Conservation (phyloP, 352 stramenopile genomes). For the Phytophthora cactorum region DNA sequence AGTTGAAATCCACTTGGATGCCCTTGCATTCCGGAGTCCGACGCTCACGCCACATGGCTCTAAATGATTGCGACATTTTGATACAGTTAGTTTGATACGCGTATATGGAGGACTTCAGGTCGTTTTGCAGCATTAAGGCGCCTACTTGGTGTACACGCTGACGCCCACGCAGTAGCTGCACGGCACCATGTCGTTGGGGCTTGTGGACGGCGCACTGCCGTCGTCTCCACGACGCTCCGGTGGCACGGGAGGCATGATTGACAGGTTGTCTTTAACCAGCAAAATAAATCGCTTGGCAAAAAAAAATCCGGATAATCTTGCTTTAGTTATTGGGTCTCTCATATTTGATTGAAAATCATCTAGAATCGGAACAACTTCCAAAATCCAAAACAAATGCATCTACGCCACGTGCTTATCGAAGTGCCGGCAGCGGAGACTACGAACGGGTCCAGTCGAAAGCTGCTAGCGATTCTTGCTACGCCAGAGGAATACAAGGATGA, state of each 20-base stretch:
- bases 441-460: constrained; percentile 18
- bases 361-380: neutral
- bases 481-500: constrained; percentile 7
- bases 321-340: neutral
- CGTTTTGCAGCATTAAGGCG: neutral
- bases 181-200: constrained; percentile 9
- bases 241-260: constrained; percentile 31
- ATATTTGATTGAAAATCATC: neutral
- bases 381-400: constrained; percentile 13
- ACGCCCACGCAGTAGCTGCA: constrained; percentile 71
- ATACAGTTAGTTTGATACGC: neutral
- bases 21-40: constrained; percentile 60
- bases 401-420: constrained; percentile 24
- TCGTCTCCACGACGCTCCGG: constrained; percentile 29
- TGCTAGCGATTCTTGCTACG: constrained; percentile 33
- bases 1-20: constrained; percentile 49
- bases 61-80: constrained; percentile 21
- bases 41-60: constrained; percentile 63
- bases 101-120: neutral
- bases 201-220: constrained; percentile 4
- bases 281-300: neutral
- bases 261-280: neutral
- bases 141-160: constrained; percentile 75
- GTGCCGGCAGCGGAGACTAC: constrained; percentile 23
- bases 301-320: neutral